Evolutionary conservation across 495 filamentous ascomycete species (phyloP).

Genomic region (Aspergillus diversus): DNA sequence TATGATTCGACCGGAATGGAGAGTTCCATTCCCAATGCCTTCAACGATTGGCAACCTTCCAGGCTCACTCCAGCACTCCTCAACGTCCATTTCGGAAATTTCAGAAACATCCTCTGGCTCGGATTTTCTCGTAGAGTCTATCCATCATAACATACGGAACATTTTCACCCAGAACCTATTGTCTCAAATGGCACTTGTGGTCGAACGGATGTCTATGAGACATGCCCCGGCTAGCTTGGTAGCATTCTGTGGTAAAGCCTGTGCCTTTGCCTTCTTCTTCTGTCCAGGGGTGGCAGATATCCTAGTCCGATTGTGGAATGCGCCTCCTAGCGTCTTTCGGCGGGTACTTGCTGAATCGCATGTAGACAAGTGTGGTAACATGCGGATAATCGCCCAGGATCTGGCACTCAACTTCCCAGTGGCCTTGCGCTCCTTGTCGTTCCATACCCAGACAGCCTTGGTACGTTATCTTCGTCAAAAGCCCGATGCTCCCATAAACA

Average conservation of each 20-base stretch:
- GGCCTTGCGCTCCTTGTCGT: conserved; percentile 69
- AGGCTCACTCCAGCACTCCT: conserved; percentile 38
- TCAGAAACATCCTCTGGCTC: conserved; percentile 58
- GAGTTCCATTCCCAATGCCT: conserved; percentile 62
- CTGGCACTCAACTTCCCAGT: conserved; percentile 75
- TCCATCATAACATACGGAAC: conserved; percentile 91
- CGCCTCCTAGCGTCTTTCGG: conserved; percentile 65
- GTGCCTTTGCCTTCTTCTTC: conserved; percentile 96
- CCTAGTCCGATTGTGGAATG: conserved; percentile 80
- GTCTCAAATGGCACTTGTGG: conserved; percentile 84
- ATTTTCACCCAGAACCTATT: conserved; percentile 87
- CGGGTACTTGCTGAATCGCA: conserved; percentile 72
- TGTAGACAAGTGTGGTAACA: conserved; percentile 39
- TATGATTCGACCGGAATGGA: conserved; percentile 95
- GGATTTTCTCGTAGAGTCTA: conserved; percentile 83
- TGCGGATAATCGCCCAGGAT: conserved; percentile 49
- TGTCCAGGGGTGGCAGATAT: conserved; percentile 88
- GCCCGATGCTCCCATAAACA: conserved; percentile 68
- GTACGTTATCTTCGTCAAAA: conserved; percentile 68
- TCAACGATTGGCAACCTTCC: conserved; percentile 31
- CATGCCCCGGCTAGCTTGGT: conserved; percentile 91
- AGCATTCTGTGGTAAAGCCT: conserved; percentile 90
- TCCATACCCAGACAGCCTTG: conserved; percentile 66
- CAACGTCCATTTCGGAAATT: conserved; percentile 45
- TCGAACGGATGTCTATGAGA: conserved; percentile 88